Base-by-base conservation (phyloP, 169 alveolate genomes). In the Theileria annulata region DNA sequence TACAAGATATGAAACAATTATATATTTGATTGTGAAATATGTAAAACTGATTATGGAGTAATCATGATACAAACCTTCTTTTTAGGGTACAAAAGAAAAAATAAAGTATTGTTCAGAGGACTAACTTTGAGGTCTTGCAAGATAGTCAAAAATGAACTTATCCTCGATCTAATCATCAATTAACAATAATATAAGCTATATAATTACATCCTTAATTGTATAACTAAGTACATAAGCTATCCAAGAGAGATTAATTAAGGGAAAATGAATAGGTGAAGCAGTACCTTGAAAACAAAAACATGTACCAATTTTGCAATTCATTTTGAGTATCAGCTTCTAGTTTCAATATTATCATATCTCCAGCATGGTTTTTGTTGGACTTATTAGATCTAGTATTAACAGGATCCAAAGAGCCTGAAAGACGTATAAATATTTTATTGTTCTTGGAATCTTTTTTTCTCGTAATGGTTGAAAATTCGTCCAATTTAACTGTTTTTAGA, bases 391-490 rank as follows among this genome's bases (percentile, higher is more conserved):
- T 12, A 17, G 3, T 6, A 54, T 3, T 54, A 6, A 21, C 10
- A 54, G 63, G 63, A 66, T n/a, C 37, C 30, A 25, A 54, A 27
- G 35, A 21, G 58, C 64, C 76, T n/a, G 23, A 60, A 12, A 82
- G 10, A 33, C 75, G 37, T 21, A 75, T 2, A 21, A 31, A 27
- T 2, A 59, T 15, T 4, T 66, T 72, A 13, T 71, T 71, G n/a
- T 37, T 5, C 23, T 28, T 71, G n/a, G 23, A 19, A 31, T 66
- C 77, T 33, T 31, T 67, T 13, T 49, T 27, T 17, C 62, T 58
- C n/a, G 68, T 37, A 48, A 77, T 51, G 10, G 75, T 67, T 21
- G 76, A 58, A 13, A 70, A 35, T 8, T 31, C 80, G 56, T 82
- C 88, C 21, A 82, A 31, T 31, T 54, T 59, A 0, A 82, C 13